A percentile compares a stretch with the other conserved stretches of the same genome.
These are phyloP conservation scores for Aspergillus avenaceus DNA, from an alignment of 495 filamentous ascomycete species.

Conservation along the genomic window DNA sequence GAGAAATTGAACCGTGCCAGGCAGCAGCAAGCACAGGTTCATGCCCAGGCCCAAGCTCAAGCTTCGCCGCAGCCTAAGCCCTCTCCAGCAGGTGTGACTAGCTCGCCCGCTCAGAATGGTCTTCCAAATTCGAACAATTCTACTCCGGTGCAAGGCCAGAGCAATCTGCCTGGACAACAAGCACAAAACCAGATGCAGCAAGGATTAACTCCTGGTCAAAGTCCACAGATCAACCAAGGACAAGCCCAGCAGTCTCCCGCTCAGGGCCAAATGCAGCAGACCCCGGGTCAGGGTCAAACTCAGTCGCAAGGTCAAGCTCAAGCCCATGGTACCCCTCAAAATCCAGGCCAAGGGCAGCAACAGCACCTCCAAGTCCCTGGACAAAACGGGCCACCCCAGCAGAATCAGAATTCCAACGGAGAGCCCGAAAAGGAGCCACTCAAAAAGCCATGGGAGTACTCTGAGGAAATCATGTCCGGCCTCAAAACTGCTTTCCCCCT, in stretches of 20 bases:
- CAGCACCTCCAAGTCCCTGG: conserved; percentile 41
- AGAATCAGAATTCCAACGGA: conserved; percentile 18
- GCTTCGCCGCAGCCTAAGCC: conserved; percentile 50
- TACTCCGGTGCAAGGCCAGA: conserved; percentile 18
- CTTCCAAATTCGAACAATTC: conserved; percentile 25
- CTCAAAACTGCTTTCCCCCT: conserved; percentile 96
- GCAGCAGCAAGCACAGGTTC: conserved; percentile 29
- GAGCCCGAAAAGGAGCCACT: conserved; percentile 40
- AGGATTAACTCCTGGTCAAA: conserved; percentile 23
- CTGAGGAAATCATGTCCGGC: conserved; percentile 88
- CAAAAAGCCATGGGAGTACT: conserved; percentile 91
- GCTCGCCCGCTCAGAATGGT: conserved; percentile 40
- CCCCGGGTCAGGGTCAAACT: conserved; percentile 19
- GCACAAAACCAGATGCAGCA: conserved; percentile 26
- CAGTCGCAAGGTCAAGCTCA: conserved; percentile 22
- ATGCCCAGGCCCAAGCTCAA: conserved; percentile 29
- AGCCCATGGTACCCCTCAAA: conserved; percentile 22
- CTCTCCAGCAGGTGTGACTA: conserved; percentile 48
- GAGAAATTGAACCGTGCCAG: conserved; percentile 50
- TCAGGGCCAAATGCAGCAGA: conserved; percentile 27
- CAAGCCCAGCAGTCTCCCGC: conserved; percentile 17
- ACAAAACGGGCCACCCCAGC: conserved; percentile 28
- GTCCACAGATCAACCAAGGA: conserved; percentile 13
- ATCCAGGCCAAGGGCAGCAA: conserved; percentile 30
- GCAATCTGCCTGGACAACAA: conserved; percentile 30